Evolutionary conservation across 345 rosid species (phyloP).

Genomic region (Leavenworthia alabamica): DNA sequence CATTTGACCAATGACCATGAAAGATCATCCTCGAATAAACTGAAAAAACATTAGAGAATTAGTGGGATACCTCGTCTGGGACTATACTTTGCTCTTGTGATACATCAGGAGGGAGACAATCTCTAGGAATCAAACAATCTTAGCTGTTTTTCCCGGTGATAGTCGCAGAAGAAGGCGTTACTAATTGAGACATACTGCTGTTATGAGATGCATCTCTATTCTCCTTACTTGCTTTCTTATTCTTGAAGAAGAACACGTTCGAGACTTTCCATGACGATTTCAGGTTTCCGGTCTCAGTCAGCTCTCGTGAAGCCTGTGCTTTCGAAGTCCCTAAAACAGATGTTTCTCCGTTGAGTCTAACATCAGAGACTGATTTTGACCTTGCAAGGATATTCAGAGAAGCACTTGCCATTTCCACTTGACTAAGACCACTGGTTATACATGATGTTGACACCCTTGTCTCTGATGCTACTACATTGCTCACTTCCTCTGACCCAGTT

Average conservation of each 20-base stretch:
- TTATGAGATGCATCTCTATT: conserved; percentile 38
- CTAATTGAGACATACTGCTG: conserved; percentile 19
- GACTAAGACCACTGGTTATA: conserved; percentile 32
- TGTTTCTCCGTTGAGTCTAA: conserved; percentile 42
- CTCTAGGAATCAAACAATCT: conserved; percentile 15
- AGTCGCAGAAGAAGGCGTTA: conserved; percentile 27
- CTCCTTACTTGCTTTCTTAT: conserved; percentile 59
- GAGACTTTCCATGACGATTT: conserved; percentile 81
- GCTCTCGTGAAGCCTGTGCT: conserved; percentile 44
- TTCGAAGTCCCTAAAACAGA: conserved; percentile 37
- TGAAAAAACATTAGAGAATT: background rate
- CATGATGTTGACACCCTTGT: conserved; percentile 54
- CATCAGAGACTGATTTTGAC: conserved; percentile 70
- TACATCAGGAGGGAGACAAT: conserved; percentile 21
- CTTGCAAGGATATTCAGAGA: conserved; percentile 56
- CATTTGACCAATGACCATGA: conserved; percentile 10
- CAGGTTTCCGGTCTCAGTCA: conserved; percentile 39
- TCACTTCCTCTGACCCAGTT: conserved; percentile 36
- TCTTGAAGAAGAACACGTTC: conserved; percentile 68
- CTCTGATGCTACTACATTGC: conserved; percentile 35
- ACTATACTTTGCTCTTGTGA: conserved; percentile 32
- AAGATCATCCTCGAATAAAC: background rate
- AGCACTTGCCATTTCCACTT: conserved; percentile 38
- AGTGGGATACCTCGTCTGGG: conserved; percentile 50
- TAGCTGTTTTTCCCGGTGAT: conserved; percentile 27